phyloP scores from a whole-genome alignment of 1,139 yeast species.

The Yamadazyma kanchanaburiensis region DNA sequence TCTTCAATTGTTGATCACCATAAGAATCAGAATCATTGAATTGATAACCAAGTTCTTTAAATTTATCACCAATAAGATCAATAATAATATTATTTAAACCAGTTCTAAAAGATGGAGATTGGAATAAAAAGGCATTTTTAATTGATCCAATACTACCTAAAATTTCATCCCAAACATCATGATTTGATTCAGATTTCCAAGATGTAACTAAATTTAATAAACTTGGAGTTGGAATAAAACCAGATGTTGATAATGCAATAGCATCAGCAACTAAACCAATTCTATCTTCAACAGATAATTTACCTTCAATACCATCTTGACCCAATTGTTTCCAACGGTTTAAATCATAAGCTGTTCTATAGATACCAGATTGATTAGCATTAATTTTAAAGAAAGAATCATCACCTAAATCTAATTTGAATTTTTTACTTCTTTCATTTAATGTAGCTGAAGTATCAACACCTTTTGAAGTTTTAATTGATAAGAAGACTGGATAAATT shows the following conservation, averaged over 20 bases:
- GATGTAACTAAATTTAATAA: conserved; percentile 61
- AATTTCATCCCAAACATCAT: conserved; percentile 79
- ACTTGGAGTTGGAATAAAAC: conserved; percentile 65
- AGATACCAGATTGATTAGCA: conserved; percentile 80
- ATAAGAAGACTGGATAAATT: conserved; percentile 81
- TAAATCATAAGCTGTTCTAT: conserved; percentile 68
- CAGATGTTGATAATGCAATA: conserved; percentile 67
- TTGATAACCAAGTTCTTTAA: conserved; percentile 65
- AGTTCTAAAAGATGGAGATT: conserved; percentile 51
- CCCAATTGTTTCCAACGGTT: conserved; percentile 76
- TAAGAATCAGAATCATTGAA: conserved; percentile 62
- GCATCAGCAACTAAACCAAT: conserved; percentile 86
- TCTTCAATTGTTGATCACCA: conserved; percentile 72
- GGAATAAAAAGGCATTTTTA: conserved; percentile 68
- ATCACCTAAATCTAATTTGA: conserved; percentile 39
- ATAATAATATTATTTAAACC: conserved; percentile 60
- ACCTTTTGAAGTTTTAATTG: conserved; percentile 65
- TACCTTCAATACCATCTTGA: conserved; percentile 61
- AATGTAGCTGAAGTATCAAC: conserved; percentile 62
- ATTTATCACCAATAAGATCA: conserved; percentile 58
- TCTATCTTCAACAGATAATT: conserved; percentile 77
- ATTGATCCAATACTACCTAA: conserved; percentile 52
- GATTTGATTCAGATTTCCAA: conserved; percentile 67
- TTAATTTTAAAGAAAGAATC: conserved; percentile 69
- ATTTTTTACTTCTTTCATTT: conserved; percentile 49